Evolutionary conservation across 768 basidiomycete species (phyloP).

Genomic region (Filobasidium floriforme): DNA sequence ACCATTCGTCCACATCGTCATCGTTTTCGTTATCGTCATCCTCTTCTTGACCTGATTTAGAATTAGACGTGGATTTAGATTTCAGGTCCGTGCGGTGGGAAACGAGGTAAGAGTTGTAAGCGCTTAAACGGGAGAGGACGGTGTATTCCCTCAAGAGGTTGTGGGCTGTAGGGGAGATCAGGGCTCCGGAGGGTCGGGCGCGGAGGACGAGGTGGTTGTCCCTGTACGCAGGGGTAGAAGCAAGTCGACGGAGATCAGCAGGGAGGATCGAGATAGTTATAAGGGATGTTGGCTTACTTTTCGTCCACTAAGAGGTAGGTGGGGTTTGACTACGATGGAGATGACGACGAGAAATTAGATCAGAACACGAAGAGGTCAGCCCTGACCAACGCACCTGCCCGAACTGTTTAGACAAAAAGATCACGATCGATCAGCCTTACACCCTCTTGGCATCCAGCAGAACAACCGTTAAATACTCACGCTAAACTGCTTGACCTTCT

Average conservation of each 20-base stretch:
- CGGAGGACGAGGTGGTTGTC: constrained; percentile 68
- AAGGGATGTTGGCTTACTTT: too few relatives aligned
- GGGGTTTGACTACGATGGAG: constrained; percentile 67
- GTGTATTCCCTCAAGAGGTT: constrained; percentile 89
- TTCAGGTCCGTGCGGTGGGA: constrained; percentile 47
- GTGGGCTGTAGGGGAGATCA: constrained; percentile 86
- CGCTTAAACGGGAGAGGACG: constrained; percentile 67
- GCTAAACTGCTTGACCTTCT: constrained; percentile 83
- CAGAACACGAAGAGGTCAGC: too few relatives aligned
- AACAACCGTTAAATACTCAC: constrained; percentile 47
- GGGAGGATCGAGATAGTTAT: too few relatives aligned
- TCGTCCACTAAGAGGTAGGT: constrained; percentile 86
- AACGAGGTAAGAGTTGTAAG: constrained; percentile 55
- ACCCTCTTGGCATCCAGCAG: background rate
- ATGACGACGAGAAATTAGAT: background rate
- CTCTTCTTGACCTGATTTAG: too few relatives aligned
- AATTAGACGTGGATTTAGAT: too few relatives aligned
- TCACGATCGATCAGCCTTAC: background rate
- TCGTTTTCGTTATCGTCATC: background rate
- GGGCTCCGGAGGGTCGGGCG: constrained; percentile 80
- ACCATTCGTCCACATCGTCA: constrained; percentile 24
- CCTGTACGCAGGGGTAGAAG: constrained; percentile 3
- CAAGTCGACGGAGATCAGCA: too few relatives aligned
- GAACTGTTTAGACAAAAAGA: constrained; percentile 52
- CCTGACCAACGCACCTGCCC: constrained; percentile 60